phyloP scores from a whole-genome alignment of 805 yeast genomes.

The Torulaspora delbrueckii region DNA sequence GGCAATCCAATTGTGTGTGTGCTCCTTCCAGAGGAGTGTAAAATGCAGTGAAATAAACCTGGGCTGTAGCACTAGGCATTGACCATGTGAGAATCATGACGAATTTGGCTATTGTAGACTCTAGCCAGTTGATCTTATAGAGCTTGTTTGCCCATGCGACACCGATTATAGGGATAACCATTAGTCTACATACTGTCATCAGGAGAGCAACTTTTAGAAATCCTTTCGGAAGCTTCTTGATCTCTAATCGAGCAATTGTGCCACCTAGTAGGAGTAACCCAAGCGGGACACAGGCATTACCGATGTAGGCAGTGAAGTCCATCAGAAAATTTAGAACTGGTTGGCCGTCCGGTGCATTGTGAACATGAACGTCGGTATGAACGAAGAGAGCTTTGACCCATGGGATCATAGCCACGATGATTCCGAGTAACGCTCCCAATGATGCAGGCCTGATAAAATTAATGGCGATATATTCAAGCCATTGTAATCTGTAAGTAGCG shows the following conservation, averaged over 20 bases:
- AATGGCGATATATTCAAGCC: conserved; percentile 37
- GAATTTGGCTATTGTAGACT: conserved; percentile 54
- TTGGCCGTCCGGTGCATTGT: conserved; percentile 73
- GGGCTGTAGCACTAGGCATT: conserved; percentile 83
- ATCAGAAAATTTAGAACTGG: conserved; percentile 84
- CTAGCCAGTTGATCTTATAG: conserved; percentile 58
- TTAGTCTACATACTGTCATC: conserved; percentile 54
- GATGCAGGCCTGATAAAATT: conserved; percentile 71
- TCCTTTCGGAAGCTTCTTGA: conserved; percentile 56
- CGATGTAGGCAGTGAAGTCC: conserved; percentile 75
- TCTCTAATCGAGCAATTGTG: conserved; percentile 69
- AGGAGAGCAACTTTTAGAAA: conserved; percentile 55
- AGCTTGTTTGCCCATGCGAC: conserved; percentile 61
- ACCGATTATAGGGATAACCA: conserved; percentile 76
- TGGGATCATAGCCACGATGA: conserved; percentile 77
- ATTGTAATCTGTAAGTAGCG: conserved; percentile 29
- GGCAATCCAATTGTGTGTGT: conserved; percentile 66
- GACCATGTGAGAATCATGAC: conserved; percentile 71
- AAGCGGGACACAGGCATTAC: conserved; percentile 83
- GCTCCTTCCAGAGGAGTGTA: conserved; percentile 63
- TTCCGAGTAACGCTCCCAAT: conserved; percentile 56
- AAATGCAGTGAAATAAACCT: conserved; percentile 83
- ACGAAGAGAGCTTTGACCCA: conserved; percentile 74
- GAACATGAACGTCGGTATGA: conserved; percentile 45
- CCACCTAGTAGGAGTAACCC: conserved; percentile 83